Evolutionary conservation across 345 rosid species (phyloP), one percentile per base, ranked within the genome.

Genomic region (Mercurialis annua): DNA sequence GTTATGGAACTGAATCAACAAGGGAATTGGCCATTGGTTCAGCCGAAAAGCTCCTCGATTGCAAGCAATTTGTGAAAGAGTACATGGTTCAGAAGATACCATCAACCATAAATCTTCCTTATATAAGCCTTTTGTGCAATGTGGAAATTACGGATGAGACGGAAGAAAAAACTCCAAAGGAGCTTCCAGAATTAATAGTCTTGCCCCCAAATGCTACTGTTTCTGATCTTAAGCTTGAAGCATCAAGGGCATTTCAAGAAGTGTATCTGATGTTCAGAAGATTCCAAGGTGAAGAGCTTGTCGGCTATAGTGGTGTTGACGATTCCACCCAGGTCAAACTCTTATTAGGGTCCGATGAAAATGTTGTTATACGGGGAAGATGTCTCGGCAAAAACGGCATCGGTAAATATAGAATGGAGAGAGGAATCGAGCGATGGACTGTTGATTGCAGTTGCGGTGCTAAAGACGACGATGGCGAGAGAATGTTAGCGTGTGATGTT

Each of bases 391-490:
- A 84, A 66, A 76, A 50, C 27, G 80, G 74, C 54, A 72, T 72
- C 5, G 31, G 72, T 42, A 76, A 77, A 61, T 87, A 72, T 64
- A 72, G 81, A 73, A 70, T 84, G 90, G 93, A 87, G 75, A 83
- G 90, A 52, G 93, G 93, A 40, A 65, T 78, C 0, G 90, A 87
- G 53, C 81, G 83, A 49, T 87, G 93, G 93, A 85, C 81, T 0
- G 84, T 87, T 75, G 86, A 79, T 38, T 87, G 93, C 78, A 67
- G 40, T 14, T 87, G 93, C 2, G 93, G 93, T 36, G 90, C 90
- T 1, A 85, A 79, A 72, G 90, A 87, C 18, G 93, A 87, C 36
- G 93, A 87, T 44, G 93, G 93, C 6, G 93, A 87, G 69, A 79
- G 90, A 63, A 87, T 87, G 93, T 23, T 87, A 44, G 90, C 93